phyloP scores from a whole-genome alignment of 352 stramenopile genomes.

The Discostella stelligera region DNA sequence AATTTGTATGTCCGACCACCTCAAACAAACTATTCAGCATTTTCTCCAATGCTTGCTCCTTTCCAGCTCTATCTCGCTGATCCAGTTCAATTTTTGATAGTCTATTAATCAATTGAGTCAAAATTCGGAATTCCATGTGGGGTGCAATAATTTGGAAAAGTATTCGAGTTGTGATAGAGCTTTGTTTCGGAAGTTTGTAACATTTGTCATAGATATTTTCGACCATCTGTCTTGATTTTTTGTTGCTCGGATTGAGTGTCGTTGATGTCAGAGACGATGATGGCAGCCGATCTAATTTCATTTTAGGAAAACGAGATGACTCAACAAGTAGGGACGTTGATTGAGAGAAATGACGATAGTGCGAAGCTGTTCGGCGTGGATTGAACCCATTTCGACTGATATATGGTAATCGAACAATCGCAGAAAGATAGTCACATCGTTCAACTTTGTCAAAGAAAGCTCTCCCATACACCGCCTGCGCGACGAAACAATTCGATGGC shows the following conservation, averaged over 20 bases:
- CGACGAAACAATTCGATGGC: not conserved
- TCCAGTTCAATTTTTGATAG: slow-evolving; percentile 20
- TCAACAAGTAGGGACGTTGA: not conserved
- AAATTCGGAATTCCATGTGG: slow-evolving; percentile 38
- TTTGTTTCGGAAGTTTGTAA: slow-evolving; percentile 32
- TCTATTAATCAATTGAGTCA: slow-evolving; percentile 39
- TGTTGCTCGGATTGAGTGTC: not conserved
- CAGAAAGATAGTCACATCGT: not conserved
- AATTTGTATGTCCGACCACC: not conserved
- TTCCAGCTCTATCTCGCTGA: slow-evolving; percentile 12
- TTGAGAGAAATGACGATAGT: slow-evolving; percentile 4
- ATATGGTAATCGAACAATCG: not conserved
- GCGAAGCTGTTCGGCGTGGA: not conserved
- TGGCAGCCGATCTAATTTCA: not conserved
- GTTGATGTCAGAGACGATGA: not conserved
- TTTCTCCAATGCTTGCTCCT: slow-evolving; percentile 31
- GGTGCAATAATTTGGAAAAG: slow-evolving; percentile 46
- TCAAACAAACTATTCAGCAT: slow-evolving; percentile 36
- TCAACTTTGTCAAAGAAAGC: not conserved
- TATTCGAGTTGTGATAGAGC: slow-evolving; percentile 23
- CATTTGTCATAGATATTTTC: not conserved
- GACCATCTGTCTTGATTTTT: not conserved
- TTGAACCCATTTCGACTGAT: not conserved
- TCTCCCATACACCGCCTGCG: not conserved
- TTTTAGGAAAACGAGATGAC: not conserved